Conservation (phyloP, 169 alveolate genomes). For the Plasmodium coatneyi region DNA sequence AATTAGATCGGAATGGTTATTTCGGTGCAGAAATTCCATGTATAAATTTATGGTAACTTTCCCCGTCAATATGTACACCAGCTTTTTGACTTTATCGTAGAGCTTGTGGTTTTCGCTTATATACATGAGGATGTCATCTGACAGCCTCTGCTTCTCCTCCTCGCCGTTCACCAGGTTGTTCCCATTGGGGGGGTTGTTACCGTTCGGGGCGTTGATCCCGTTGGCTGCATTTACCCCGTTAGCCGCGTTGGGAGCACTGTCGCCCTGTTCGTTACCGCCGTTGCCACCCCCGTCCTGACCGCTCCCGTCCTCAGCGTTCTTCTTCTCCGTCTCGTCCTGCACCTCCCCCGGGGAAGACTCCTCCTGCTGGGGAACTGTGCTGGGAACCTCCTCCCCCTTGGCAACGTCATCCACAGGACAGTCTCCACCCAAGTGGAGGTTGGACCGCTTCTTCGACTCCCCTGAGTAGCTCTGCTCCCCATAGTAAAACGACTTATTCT, state of each 20-base stretch:
- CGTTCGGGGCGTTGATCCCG: neutral
- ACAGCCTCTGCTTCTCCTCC: constrained; percentile 5
- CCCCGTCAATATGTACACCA: constrained; percentile 85
- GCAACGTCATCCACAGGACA: neutral
- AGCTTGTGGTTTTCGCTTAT: constrained; percentile 36
- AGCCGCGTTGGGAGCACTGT: neutral
- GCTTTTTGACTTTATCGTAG: constrained; percentile 76
- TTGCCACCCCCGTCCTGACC: neutral
- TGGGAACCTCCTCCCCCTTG: neutral
- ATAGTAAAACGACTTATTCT: constrained; percentile 19
- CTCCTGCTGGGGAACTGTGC: neutral
- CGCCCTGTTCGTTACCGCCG: neutral
- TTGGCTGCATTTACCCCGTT: neutral
- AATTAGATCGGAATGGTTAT: constrained; percentile 91
- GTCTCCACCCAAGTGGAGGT: neutral
- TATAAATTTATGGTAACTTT: constrained; percentile 83
- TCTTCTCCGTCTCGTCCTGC: neutral
- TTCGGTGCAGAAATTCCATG: constrained; percentile 91
- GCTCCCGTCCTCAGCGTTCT: neutral
- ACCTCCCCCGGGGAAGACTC: neutral
- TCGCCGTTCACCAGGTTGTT: neutral
- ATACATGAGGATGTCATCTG: constrained; percentile 27
- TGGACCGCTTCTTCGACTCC: neutral
- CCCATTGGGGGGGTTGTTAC: neutral
- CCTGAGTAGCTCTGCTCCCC: constrained; percentile 26